phyloP scores from a whole-genome alignment of 352 stramenopile genomes.

The Phytophthora rubi region DNA sequence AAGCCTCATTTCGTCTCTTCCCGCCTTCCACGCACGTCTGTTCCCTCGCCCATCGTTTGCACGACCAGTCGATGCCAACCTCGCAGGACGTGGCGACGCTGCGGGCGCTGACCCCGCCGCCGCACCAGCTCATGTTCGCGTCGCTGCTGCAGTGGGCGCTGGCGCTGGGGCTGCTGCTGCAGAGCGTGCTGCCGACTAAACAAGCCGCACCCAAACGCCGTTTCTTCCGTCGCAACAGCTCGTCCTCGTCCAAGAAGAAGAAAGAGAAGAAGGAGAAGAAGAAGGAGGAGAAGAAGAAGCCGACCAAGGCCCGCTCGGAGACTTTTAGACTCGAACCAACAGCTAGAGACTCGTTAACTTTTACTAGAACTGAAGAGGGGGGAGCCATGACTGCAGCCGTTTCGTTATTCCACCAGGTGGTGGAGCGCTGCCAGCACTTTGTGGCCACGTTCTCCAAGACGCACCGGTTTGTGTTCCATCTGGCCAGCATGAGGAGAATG shows the following conservation, averaged over 20 bases:
- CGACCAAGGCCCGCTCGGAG: constrained; percentile 11
- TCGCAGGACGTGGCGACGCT: not conserved
- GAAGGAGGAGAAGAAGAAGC: not conserved
- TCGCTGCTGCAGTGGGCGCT: not conserved
- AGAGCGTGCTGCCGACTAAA: not conserved
- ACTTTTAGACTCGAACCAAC: not conserved
- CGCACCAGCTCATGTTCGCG: constrained; percentile 9
- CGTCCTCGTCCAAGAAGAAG: constrained; percentile 19
- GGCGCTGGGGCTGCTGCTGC: not conserved
- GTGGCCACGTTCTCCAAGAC: constrained; percentile 26
- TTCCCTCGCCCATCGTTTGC: not conserved
- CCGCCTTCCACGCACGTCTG: not conserved
- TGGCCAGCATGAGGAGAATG: constrained; percentile 35
- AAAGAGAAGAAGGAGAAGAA: not conserved
- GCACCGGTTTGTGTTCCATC: constrained; percentile 24
- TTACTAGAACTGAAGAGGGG: not conserved
- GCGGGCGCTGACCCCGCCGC: not conserved
- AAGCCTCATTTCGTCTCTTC: not conserved
- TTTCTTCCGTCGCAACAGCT: constrained; percentile 19
- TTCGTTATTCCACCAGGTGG: constrained; percentile 11
- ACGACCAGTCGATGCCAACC: not conserved
- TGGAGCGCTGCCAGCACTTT: constrained; percentile 8
- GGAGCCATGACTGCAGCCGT: not conserved
- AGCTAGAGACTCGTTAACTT: not conserved
- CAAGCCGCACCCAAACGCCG: not conserved